Evolutionary conservation across 1,284 basidiomycete genomes (phyloP).

Genomic region (Cryptococcus hybrid): DNA sequence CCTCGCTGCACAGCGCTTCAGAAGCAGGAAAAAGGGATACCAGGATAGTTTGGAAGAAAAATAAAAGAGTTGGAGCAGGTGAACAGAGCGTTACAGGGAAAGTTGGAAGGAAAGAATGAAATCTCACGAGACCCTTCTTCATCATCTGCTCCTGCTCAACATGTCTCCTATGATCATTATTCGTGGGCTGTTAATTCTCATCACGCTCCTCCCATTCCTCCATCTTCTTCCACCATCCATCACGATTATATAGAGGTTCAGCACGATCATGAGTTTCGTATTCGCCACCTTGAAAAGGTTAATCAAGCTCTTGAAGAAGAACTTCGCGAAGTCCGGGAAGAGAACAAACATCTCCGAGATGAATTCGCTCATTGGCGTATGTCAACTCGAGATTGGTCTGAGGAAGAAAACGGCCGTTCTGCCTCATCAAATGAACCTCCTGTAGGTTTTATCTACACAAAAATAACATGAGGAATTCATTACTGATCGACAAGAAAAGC

Average conservation of each 20-base stretch:
- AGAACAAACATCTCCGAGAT: conserved; percentile 26
- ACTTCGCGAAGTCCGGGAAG: conserved; percentile 22
- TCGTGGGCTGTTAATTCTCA: not conserved
- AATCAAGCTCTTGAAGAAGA: conserved; percentile 38
- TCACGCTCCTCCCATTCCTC: not conserved
- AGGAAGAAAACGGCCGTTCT: not conserved
- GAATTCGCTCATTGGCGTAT: conserved; percentile 12
- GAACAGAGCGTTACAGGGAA: conserved; percentile 23
- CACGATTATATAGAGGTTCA: not conserved
- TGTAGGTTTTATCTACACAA: not conserved
- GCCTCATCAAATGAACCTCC: not conserved
- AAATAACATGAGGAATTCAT: not conserved
- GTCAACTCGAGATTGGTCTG: not conserved
- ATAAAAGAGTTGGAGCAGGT: conserved; percentile 36
- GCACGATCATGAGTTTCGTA: conserved; percentile 8
- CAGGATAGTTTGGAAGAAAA: conserved; percentile 43
- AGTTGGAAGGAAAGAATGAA: conserved; percentile 15
- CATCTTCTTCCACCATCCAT: not conserved
- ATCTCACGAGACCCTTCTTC: not conserved
- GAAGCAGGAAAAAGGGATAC: conserved; percentile 45
- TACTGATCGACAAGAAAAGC: not conserved
- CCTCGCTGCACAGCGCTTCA: conserved; percentile 44
- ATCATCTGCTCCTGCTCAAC: not conserved
- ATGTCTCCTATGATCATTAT: not conserved
- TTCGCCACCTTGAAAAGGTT: conserved; percentile 33